Evolutionary conservation across 495 filamentous ascomycete species (phyloP).

Genomic region (Neurospora tetrasperma): DNA sequence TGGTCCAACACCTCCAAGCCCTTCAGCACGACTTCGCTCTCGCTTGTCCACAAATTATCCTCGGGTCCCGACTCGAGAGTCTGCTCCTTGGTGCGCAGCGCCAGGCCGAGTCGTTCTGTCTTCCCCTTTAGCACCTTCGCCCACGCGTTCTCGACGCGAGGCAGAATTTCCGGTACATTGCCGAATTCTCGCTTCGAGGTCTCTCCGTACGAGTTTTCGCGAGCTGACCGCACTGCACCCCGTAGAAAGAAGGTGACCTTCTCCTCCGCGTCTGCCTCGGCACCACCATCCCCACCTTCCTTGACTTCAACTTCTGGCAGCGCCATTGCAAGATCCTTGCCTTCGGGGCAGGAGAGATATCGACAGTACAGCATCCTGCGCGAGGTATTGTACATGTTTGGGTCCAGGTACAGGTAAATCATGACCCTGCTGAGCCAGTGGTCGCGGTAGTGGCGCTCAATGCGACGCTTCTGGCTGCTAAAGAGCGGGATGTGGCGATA

Average conservation of each 20-base stretch:
- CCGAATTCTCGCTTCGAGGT: not conserved
- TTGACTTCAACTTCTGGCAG: not conserved
- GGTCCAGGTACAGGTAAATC: not conserved
- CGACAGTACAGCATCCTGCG: not conserved
- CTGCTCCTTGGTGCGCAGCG: not conserved
- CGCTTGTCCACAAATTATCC: not conserved
- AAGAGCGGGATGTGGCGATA: not conserved
- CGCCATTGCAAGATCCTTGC: not conserved
- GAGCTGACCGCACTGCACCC: not conserved
- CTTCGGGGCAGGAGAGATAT: not conserved
- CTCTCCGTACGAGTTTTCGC: not conserved
- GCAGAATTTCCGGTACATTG: not conserved
- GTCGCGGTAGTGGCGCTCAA: not conserved
- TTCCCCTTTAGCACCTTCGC: not conserved
- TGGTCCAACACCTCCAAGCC: not conserved
- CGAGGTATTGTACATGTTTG: not conserved
- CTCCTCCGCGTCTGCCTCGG: not conserved
- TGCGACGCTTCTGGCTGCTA: not conserved
- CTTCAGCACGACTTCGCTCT: not conserved
- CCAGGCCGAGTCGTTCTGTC: not conserved
- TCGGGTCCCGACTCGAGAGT: not conserved
- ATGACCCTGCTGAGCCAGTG: not conserved
- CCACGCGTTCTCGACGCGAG: not conserved
- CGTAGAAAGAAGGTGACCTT: not conserved
- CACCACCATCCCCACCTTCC: not conserved